Evolutionary conservation across 2,329 filamentous ascomycete genomes (phyloP).

Genomic region (Beauveria australis): DNA sequence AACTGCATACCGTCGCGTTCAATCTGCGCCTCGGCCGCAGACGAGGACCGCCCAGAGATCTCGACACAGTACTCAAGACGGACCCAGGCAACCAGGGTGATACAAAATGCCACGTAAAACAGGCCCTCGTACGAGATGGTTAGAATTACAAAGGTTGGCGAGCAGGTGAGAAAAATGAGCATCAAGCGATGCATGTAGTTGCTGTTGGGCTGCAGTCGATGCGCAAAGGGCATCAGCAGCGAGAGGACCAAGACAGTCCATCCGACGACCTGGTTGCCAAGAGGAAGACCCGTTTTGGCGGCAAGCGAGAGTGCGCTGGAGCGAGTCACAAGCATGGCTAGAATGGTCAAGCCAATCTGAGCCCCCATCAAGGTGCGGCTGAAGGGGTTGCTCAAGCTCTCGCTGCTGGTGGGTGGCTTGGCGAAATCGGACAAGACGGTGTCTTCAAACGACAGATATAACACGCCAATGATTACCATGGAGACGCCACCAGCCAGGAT

Average conservation of each 20-base stretch:
- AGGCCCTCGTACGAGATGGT: constrained; percentile 96
- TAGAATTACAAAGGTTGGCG: constrained; percentile 88
- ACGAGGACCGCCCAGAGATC: not conserved
- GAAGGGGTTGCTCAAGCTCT: constrained; percentile 29
- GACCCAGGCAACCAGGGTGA: constrained; percentile 80
- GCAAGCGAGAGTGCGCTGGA: constrained; percentile 81
- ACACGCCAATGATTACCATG: constrained; percentile 67
- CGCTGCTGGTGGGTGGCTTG: constrained; percentile 6
- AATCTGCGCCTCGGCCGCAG: constrained; percentile 11
- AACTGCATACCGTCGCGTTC: constrained; percentile 19
- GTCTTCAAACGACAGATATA: constrained; percentile 77
- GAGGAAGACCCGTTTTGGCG: constrained; percentile 73
- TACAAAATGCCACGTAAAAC: constrained; percentile 86
- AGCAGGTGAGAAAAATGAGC: constrained; percentile 85
- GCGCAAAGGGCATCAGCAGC: constrained; percentile 69
- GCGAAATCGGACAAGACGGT: constrained; percentile 38
- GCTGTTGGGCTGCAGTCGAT: constrained; percentile 69
- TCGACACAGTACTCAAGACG: constrained; percentile 73
- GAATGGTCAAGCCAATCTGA: constrained; percentile 70
- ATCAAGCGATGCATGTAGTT: constrained; percentile 87
- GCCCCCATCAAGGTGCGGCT: constrained; percentile 55
- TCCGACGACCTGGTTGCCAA: constrained; percentile 79
- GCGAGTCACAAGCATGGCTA: constrained; percentile 78
- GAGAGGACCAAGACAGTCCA: constrained; percentile 72
- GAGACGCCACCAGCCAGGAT: constrained; percentile 68